Base-by-base conservation (phyloP, 768 basidiomycete species). In the Mycena maculata region DNA sequence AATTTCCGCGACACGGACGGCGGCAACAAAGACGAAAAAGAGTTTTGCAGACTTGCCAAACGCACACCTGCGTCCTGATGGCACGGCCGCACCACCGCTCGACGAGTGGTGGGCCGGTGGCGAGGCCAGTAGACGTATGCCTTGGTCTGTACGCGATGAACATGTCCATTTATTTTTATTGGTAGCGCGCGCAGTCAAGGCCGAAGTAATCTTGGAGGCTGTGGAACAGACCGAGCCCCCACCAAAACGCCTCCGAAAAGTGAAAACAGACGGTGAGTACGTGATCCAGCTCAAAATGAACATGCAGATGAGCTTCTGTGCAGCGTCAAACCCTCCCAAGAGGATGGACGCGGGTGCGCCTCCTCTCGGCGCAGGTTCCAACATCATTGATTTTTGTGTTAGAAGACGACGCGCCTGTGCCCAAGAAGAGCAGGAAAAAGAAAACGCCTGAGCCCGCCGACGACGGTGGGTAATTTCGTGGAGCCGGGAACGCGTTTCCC, bases 1-100 rank as follows among this genome's bases (percentile, higher is more conserved):
- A 27, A 44, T 11, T 4, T 20, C 41, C 33, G 18, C 18, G 15
- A 31, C 41, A 22, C 39, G 28, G 60, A 33, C 2, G 25, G 61
- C 49, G 28, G 61, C 55, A 16, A 73, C 55, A 33, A 69, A 73
- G 73, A 85, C 83, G 0, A 83, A 74, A 67, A 88, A 85, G 72
- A 78, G 77, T 22, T 84, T 77, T 48, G 68, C 77, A 13, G 86
- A 87, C 27, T 82, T 88, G 1, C 88, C 88, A 2, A 76, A 75
- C 33, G 71, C 70, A 23, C 77, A 73, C 63, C 56, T 77, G 15
- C 72, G 67, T 20, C 68, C 73, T 15, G 77, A 82, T 57, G 81
- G 79, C 27, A 60, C 72, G 2, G 65, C 70, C 5, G 76, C 76
- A 41, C 54, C 65, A 22, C 74, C 82, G 10, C 73, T 82, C 10